phyloP scores from a whole-genome alignment of 805 yeast species.

The Komagataella phaffii region DNA sequence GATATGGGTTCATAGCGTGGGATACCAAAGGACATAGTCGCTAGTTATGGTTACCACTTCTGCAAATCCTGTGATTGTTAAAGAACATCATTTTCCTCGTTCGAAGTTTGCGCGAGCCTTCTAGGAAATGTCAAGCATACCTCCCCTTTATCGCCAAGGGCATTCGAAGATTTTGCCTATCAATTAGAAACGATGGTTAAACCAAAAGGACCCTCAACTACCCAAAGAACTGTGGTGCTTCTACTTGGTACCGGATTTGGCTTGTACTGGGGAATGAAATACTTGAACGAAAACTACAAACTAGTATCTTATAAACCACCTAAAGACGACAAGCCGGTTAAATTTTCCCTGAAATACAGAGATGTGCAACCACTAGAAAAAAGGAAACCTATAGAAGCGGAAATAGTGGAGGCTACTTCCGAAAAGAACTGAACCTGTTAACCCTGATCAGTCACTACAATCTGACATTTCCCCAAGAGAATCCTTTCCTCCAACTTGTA shows the following conservation, averaged over 20 bases:
- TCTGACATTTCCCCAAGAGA: too few relatives aligned
- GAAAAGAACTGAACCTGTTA: not conserved
- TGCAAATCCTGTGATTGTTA: too few relatives aligned
- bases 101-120: not conserved
- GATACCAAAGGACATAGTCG: too few relatives aligned
- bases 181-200: not conserved
- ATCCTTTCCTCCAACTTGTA: too few relatives aligned
- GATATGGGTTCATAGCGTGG: too few relatives aligned
- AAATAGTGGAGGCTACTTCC: not conserved
- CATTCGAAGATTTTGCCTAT: not conserved
- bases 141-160: not conserved
- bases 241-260: not conserved
- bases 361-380: not conserved
- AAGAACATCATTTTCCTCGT: not conserved
- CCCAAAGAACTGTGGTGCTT: not conserved
- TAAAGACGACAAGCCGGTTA: not conserved
- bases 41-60: too few relatives aligned
- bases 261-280: not conserved
- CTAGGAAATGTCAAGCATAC: not conserved
- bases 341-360: not conserved
- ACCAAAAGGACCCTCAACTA: not conserved
- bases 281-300: not conserved
- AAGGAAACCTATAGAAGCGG: not conserved
- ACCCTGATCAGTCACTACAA: too few relatives aligned
- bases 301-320: not conserved